A percentile compares a stretch with the other conserved stretches of the same genome.
Conservation (phyloP, 2,329 filamentous ascomycete genomes). For the Chaetomium sp. region DNA sequence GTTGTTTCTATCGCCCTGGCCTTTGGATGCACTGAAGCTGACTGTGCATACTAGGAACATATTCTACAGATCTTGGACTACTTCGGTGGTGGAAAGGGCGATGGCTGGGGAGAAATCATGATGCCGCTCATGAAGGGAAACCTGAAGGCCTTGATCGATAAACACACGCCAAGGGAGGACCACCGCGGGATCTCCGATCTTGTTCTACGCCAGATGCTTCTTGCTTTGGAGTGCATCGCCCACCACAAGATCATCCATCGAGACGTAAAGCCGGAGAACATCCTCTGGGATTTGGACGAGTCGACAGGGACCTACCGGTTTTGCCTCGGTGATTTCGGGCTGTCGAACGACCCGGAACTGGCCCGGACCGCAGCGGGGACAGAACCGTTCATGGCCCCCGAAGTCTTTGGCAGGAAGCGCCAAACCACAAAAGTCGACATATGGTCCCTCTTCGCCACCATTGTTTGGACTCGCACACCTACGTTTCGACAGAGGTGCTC, state of each 20-base stretch:
- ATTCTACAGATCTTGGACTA: conserved; percentile 21
- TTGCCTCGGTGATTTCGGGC: conserved; percentile 23
- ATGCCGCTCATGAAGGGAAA: conserved; percentile 23
- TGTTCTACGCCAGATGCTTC: conserved; percentile 24
- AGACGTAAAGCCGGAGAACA: conserved; percentile 26
- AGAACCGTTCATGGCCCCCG: conserved; percentile 26
- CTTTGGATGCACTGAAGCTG: not conserved
- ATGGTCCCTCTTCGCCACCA: conserved; percentile 29
- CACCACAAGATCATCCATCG: conserved; percentile 22
- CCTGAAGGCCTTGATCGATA: conserved; percentile 18
- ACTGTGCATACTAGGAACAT: conserved; percentile 15
- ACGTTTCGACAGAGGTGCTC: conserved; percentile 19
- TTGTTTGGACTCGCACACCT: conserved; percentile 23
- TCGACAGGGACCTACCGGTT: conserved; percentile 17
- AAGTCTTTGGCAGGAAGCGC: conserved; percentile 16
- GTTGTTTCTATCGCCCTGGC: not conserved
- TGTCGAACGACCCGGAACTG: conserved; percentile 20
- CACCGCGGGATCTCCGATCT: conserved; percentile 9
- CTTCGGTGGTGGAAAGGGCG: conserved; percentile 13
- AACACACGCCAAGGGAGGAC: not conserved
- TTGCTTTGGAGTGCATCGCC: conserved; percentile 20
- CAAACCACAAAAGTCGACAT: conserved; percentile 27
- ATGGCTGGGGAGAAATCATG: conserved; percentile 23
- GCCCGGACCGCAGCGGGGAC: conserved; percentile 25
- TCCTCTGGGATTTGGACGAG: conserved; percentile 19